These are phyloP conservation scores for Aspergillus pseudonomiae DNA, from an alignment of 2,329 filamentous ascomycete species.

Conservation along the genomic window DNA sequence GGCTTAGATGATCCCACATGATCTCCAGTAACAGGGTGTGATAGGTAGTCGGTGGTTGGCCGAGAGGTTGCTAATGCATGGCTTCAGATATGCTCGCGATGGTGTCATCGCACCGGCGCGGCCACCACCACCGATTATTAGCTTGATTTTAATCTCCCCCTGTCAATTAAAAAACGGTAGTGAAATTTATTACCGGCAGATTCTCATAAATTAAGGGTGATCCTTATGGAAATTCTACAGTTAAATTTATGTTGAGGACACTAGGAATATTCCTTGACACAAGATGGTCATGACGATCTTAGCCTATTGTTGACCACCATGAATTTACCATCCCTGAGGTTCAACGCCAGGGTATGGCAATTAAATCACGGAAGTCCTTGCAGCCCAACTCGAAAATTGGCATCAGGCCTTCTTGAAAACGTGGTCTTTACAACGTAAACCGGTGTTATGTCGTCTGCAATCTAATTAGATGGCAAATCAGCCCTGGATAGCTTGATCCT, in stretches of 20 bases:
- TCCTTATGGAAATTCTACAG: background rate
- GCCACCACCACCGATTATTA: conserved; percentile 30
- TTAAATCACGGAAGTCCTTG: too few relatives aligned
- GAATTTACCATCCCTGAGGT: too few relatives aligned
- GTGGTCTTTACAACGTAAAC: too few relatives aligned
- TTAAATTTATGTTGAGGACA: background rate
- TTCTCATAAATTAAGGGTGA: background rate
- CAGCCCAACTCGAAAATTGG: too few relatives aligned
- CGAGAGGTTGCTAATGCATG: background rate
- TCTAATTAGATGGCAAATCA: too few relatives aligned
- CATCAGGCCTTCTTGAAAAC: too few relatives aligned
- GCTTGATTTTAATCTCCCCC: background rate
- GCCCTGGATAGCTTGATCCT: too few relatives aligned
- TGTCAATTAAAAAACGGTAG: background rate
- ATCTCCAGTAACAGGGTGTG: background rate
- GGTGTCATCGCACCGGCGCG: conserved; percentile 1
- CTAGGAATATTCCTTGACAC: too few relatives aligned
- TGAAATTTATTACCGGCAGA: background rate
- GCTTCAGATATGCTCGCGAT: conserved; percentile 6
- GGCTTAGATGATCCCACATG: background rate
- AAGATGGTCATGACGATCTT: too few relatives aligned
- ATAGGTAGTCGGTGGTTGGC: conserved; percentile 1
- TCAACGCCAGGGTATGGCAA: too few relatives aligned
- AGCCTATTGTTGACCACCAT: too few relatives aligned
- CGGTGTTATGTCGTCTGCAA: too few relatives aligned